phyloP scores from a whole-genome alignment of 768 basidiomycete genomes.

The Trametes sanguinea region DNA sequence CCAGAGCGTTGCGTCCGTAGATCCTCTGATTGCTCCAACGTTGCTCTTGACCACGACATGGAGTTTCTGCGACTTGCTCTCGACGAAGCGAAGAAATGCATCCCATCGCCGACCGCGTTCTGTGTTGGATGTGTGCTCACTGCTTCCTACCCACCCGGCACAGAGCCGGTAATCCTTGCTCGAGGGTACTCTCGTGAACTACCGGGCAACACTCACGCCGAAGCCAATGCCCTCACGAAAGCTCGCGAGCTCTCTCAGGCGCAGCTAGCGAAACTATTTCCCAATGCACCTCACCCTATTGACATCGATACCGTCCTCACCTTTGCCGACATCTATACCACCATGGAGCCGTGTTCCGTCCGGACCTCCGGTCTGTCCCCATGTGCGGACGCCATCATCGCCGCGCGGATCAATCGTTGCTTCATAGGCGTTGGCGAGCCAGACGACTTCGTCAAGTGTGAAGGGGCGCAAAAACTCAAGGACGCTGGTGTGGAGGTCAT shows the following conservation, averaged over 20 bases:
- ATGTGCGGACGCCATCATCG: slow-evolving; percentile 83
- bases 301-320: slow-evolving; percentile 51
- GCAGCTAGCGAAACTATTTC: slow-evolving; percentile 39
- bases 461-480: slow-evolving; percentile 74
- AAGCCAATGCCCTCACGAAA: slow-evolving; percentile 90
- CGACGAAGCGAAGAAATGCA: slow-evolving; percentile 68
- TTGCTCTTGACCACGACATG: background rate
- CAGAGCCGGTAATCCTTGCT: slow-evolving; percentile 57
- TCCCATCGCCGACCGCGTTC: slow-evolving; percentile 74
- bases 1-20: too few species aligned
- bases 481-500: slow-evolving; percentile 73
- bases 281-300: slow-evolving; percentile 42
- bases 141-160: slow-evolving; percentile 40
- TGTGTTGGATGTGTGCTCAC: slow-evolving; percentile 89
- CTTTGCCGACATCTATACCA: slow-evolving; percentile 83
- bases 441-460: slow-evolving; percentile 90
- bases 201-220: slow-evolving; percentile 94
- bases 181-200: slow-evolving; percentile 91
- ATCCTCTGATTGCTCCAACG: too few species aligned
- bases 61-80: slow-evolving; percentile 65
- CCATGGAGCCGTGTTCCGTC: slow-evolving; percentile 93
- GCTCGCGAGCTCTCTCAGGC: slow-evolving; percentile 46
- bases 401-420: slow-evolving; percentile 69
- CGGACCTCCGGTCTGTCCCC: slow-evolving; percentile 84
- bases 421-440: slow-evolving; percentile 91